Evolutionary conservation across 306 rosid species (phyloP), one percentile per base, ranked within the genome.

Genomic region (Gleditsia sinensis): DNA sequence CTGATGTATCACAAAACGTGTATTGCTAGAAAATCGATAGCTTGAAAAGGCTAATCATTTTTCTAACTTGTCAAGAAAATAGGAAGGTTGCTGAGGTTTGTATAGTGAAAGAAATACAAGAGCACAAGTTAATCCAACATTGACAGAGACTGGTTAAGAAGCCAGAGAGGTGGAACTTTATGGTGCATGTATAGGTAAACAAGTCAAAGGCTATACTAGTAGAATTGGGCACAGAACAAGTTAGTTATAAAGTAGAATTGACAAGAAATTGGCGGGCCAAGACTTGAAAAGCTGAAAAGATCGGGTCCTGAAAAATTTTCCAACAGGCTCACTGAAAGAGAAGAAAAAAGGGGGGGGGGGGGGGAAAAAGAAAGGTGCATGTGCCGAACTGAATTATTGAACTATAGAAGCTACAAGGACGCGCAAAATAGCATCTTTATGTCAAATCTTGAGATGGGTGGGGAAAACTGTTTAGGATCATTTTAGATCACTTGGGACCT

Each of bases 331-430:
- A 75, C 66, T 68, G 68, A 68, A 75, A 69, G 50, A 59, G 23
- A 40, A 69, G 36, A 45, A 14, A 66, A n/a, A n/a, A n/a, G n/a
- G n/a, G n/a, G n/a, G n/a, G n/a, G n/a, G n/a, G n/a, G n/a, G n/a
- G n/a, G n/a, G n/a, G n/a, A n/a, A 32, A 50, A 19, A 30, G 40
- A 21, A 27, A 10, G 59, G 48, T 48, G 83, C 81, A 67, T 88
- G 85, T 81, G 91, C 75, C 42, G 39, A 42, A 11, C 71, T 83
- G 79, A 88, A 90, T 90, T 82, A 90, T 88, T 84, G 86, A 77
- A 67, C 43, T 20, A 51, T 45, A 10, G 50, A 39, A 83, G 74
- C 61, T 40, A 10, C 42, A 17, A 17, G 43, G 60, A 65, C 21
- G 21, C 36, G 80, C 59, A 30, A 50, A 66, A 43, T 59, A 63